Evolutionary conservation across 2,329 filamentous ascomycete species (phyloP).

Genomic region (Fusarium sp.): DNA sequence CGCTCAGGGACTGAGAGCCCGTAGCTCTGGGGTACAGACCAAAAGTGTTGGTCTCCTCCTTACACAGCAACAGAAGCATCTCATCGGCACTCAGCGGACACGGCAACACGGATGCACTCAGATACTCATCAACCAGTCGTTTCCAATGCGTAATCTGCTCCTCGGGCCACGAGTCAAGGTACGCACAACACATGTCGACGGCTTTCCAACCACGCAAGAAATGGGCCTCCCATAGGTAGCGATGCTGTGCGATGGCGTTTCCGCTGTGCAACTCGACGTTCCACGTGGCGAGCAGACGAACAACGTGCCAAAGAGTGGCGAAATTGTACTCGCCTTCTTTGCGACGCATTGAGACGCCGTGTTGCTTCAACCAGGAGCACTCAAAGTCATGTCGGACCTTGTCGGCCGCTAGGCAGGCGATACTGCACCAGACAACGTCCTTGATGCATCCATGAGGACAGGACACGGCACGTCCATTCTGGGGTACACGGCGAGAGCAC

Average conservation of each 20-base stretch:
- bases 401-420: constrained; percentile 37
- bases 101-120: constrained; percentile 32
- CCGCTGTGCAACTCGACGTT: constrained; percentile 30
- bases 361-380: constrained; percentile 42
- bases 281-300: constrained; percentile 45
- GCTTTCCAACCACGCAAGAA: constrained; percentile 45
- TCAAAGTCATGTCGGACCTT: constrained; percentile 42
- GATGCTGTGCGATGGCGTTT: background rate
- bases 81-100: constrained; percentile 30
- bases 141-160: constrained; percentile 43
- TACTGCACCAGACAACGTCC: constrained; percentile 46
- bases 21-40: constrained; percentile 43
- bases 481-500: constrained; percentile 39
- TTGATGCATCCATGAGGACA: constrained; percentile 38
- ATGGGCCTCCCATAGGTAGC: constrained; percentile 21
- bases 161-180: constrained; percentile 47
- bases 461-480: constrained; percentile 14
- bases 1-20: constrained; percentile 32
- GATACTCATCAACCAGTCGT: constrained; percentile 38
- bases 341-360: constrained; percentile 26
- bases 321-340: constrained; percentile 45
- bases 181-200: constrained; percentile 43
- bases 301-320: constrained; percentile 45
- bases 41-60: constrained; percentile 48
- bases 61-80: constrained; percentile 43